A percentile compares a stretch with the other conserved stretches of the same genome.
Evolutionary conservation across 305 asterid species (phyloP).

Genomic region (Fraxinus baroniana): DNA sequence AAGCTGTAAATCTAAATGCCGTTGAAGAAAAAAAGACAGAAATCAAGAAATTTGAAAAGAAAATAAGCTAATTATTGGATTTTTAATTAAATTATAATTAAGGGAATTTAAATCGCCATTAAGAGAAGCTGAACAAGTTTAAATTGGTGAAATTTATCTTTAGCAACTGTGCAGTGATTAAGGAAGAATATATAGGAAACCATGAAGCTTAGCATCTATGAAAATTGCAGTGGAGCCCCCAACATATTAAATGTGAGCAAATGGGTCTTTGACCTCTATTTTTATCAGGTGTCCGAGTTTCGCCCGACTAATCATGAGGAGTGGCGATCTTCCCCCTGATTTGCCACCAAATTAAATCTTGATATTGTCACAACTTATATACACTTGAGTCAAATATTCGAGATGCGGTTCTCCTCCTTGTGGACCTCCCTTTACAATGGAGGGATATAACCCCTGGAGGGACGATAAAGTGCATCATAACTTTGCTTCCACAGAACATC

Average conservation of each 20-base stretch:
- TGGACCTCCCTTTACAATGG: no score
- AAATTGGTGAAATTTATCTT: slow-evolving; percentile 1
- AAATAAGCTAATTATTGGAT: slow-evolving; percentile 37
- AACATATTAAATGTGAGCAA: neutral
- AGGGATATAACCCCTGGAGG: no score
- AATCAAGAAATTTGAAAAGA: slow-evolving; percentile 5
- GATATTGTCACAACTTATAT: no score
- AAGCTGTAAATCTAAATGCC: neutral
- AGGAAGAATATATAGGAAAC: neutral
- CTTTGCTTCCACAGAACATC: no score
- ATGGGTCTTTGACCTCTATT: neutral
- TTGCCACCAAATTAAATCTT: no score
- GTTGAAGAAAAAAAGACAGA: neutral
- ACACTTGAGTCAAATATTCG: no score
- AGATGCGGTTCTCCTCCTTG: no score
- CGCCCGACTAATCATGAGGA: no score
- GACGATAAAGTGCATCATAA: no score
- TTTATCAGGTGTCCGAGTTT: no score
- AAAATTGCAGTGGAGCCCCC: neutral
- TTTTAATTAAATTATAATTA: neutral
- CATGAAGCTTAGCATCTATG: neutral
- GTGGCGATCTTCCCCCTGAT: no score
- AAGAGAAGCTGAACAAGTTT: neutral
- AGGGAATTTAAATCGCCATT: slow-evolving; percentile 32
- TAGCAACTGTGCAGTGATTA: neutral